These are phyloP conservation scores for Plenodomus biglobosus DNA, from an alignment of 2,329 filamentous ascomycete genomes.

Conservation along the genomic window DNA sequence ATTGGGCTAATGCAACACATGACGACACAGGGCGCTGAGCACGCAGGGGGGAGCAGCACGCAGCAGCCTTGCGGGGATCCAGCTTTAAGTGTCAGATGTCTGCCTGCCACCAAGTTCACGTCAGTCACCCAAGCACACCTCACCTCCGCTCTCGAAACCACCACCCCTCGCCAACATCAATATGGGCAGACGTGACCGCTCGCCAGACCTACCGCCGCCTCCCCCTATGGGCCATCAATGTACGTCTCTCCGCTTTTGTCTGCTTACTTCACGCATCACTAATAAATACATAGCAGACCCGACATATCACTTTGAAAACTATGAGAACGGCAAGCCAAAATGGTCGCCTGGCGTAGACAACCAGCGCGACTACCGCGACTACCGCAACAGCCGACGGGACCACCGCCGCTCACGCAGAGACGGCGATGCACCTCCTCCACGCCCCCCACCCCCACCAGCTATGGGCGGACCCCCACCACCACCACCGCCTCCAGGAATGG, in stretches of 20 bases:
- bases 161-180: conserved; percentile 2
- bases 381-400: conserved; percentile 24
- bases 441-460: conserved; percentile 9
- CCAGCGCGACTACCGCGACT: conserved; percentile 24
- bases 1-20: conserved; percentile 8
- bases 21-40: conserved; percentile 18
- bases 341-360: conserved; percentile 28
- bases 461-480: conserved; percentile 9
- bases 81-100: conserved; percentile 17
- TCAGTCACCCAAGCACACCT: background rate
- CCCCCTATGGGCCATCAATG: conserved; percentile 16
- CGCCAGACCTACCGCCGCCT: conserved; percentile 18
- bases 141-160: conserved; percentile 1
- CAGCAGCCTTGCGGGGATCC: conserved; percentile 4
- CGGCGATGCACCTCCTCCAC: conserved; percentile 20
- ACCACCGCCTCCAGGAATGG: conserved; percentile 4
- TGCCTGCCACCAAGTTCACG: conserved; percentile 6
- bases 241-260: conserved; percentile 4
- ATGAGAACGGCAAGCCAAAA: conserved; percentile 32
- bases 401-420: conserved; percentile 20
- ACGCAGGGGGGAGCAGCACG: conserved; percentile 6
- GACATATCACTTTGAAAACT: conserved; percentile 31
- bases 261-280: background rate
- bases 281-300: conserved; percentile 17
- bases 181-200: conserved; percentile 27